These are phyloP conservation scores for Buddleja alternifolia DNA, from an alignment of 257 asterid genomes.

Conservation along the genomic window DNA sequence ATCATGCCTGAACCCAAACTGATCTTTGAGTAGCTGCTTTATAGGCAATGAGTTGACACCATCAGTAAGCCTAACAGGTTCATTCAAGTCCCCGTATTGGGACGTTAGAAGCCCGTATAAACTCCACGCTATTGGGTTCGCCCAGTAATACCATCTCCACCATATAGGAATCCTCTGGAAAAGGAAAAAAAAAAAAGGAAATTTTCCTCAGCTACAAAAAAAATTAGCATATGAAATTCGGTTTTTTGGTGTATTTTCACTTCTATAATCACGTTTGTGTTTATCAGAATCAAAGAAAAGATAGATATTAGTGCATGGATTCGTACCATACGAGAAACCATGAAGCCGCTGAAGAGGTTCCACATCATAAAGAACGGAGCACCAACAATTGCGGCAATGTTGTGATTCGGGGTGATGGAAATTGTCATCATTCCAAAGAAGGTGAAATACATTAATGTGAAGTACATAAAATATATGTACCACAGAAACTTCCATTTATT, in stretches of 20 bases:
- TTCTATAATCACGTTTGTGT: too few species aligned
- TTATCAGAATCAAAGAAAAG: neutral
- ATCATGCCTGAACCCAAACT: constrained; percentile 76
- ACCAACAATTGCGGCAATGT: constrained; percentile 69
- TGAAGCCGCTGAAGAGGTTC: constrained; percentile 90
- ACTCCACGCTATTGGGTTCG: constrained; percentile 85
- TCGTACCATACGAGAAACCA: constrained; percentile 63
- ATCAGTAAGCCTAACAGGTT: constrained; percentile 55
- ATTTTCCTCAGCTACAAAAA: too few species aligned
- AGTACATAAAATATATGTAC: constrained; percentile 76
- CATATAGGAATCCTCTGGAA: constrained; percentile 83
- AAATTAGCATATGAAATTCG: too few species aligned
- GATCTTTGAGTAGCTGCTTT: constrained; percentile 56
- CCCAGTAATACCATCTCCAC: constrained; percentile 99
- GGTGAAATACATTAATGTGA: constrained; percentile 81
- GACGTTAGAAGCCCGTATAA: constrained; percentile 82
- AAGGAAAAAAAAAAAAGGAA: neutral
- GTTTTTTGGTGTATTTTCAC: too few species aligned
- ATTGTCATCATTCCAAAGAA: constrained; percentile 89
- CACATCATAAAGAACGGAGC: constrained; percentile 86
- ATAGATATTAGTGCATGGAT: neutral
- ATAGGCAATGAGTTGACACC: constrained; percentile 49
- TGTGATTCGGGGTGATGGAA: constrained; percentile 75
- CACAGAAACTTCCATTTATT: constrained; percentile 67
- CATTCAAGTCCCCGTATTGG: constrained; percentile 70